Evolutionary conservation across 176 grass and related monocot species (phyloP).

Genomic region (Zoysia pacifica): DNA sequence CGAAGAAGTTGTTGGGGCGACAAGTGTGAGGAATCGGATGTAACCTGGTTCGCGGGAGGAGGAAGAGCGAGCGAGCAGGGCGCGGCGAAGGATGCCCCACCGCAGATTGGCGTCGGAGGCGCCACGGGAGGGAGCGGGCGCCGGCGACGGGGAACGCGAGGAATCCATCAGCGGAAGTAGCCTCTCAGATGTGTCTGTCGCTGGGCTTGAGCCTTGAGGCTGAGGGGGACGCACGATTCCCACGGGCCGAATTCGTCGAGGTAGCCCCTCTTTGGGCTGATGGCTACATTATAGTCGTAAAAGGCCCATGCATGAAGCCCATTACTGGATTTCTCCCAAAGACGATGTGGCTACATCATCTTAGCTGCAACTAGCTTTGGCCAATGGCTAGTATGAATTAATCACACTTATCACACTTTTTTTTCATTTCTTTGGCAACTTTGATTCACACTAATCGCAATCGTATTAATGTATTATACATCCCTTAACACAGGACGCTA

Average conservation of each 20-base stretch:
- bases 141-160: conserved; percentile 15
- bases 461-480: not conserved
- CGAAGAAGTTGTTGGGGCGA: not conserved
- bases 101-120: conserved; percentile 53
- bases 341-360: no score
- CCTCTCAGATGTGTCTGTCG: not conserved
- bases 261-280: not conserved
- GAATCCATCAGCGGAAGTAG: conserved; percentile 32
- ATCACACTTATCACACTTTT: not conserved
- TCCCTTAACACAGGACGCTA: not conserved
- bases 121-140: conserved; percentile 5
- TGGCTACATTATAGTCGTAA: not conserved
- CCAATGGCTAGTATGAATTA: not conserved
- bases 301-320: not conserved
- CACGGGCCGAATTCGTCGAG: not conserved
- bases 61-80: conserved; percentile 47
- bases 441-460: not conserved
- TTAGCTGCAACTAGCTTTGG: not conserved
- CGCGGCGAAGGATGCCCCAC: conserved; percentile 68
- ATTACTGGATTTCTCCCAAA: not conserved
- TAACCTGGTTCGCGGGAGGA: conserved; percentile 40
- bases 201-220: not conserved
- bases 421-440: not conserved
- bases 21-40: not conserved
- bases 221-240: not conserved